phyloP scores from a whole-genome alignment of 306 rosid species.

The Cucurbita ficifolia region DNA sequence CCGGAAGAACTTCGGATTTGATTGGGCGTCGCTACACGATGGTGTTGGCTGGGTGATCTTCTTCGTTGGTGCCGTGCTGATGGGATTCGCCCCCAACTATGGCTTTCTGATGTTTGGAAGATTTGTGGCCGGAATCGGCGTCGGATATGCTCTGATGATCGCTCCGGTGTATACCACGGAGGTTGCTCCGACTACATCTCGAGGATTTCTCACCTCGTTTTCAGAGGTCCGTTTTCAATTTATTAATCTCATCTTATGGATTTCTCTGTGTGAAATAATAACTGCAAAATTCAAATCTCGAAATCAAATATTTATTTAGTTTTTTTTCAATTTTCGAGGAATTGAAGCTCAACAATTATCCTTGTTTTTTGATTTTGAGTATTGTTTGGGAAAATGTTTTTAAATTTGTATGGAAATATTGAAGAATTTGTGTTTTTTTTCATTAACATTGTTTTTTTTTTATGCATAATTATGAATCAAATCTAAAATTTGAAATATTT shows the following conservation, averaged over 20 bases:
- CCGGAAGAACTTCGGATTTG: constrained; percentile 55
- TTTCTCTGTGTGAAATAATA: not conserved
- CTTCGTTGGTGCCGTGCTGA: constrained; percentile 39
- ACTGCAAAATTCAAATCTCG: not conserved
- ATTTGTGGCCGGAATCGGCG: constrained; percentile 2
- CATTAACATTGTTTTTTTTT: too few relatives aligned
- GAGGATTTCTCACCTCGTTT: not conserved
- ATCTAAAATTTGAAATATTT: too few relatives aligned
- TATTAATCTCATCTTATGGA: not conserved
- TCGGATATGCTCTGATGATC: not conserved
- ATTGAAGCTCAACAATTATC: too few relatives aligned
- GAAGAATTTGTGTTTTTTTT: too few relatives aligned
- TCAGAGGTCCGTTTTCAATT: not conserved
- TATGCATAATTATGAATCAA: too few relatives aligned
- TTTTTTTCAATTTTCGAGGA: too few relatives aligned
- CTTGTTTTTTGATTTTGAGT: too few relatives aligned
- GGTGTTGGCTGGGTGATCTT: constrained; percentile 26
- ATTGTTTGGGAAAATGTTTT: too few relatives aligned
- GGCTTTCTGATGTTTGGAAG: constrained; percentile 17
- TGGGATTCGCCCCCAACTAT: constrained; percentile 46
- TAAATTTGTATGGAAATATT: too few relatives aligned
- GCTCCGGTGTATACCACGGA: constrained; percentile 1
- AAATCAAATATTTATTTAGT: not conserved
- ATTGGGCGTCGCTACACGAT: constrained; percentile 64
- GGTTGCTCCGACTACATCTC: not conserved